Evolutionary conservation across 257 asterid species (phyloP).

Genomic region (Nicotiana noctiflora): DNA sequence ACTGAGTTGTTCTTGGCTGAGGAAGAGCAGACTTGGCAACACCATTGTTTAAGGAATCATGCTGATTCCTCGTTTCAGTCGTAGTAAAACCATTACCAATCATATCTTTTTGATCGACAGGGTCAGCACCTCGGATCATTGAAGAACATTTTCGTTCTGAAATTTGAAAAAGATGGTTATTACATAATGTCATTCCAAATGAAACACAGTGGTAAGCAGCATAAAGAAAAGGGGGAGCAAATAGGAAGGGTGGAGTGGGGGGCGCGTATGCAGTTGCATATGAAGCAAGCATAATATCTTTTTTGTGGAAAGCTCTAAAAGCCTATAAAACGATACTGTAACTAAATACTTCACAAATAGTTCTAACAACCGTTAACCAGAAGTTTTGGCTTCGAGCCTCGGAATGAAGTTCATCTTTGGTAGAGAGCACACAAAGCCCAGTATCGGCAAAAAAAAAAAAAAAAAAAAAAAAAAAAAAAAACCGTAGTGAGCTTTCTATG

Average conservation of each 20-base stretch:
- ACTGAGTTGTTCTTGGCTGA: slow-evolving; percentile 26
- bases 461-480: too few relatives aligned
- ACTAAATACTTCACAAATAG: not conserved
- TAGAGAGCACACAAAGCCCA: not conserved
- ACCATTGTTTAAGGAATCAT: slow-evolving; percentile 50
- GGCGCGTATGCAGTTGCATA: not conserved
- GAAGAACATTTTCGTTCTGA: slow-evolving; percentile 64
- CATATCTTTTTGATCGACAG: slow-evolving; percentile 28
- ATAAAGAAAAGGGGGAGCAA: not conserved
- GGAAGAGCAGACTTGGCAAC: slow-evolving; percentile 27
- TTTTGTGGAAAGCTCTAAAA: too few relatives aligned
- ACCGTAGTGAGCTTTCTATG: not conserved
- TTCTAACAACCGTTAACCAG: not conserved
- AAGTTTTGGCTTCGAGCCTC: not conserved
- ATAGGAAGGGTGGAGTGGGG: not conserved
- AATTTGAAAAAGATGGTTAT: slow-evolving; percentile 16
- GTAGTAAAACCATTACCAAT: slow-evolving; percentile 34
- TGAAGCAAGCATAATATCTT: not conserved
- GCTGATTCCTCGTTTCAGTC: slow-evolving; percentile 32
- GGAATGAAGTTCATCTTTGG: not conserved
- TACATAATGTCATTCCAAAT: not conserved
- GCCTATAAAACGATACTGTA: not conserved
- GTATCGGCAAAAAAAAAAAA: not conserved
- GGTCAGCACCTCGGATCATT: slow-evolving; percentile 44
- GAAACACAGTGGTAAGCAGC: not conserved